Percentiles rank a stretch among this genome's conserved stretches.
Conservation (phyloP, 1,284 basidiomycete genomes). For the Melampsora abietis-canadensis region DNA sequence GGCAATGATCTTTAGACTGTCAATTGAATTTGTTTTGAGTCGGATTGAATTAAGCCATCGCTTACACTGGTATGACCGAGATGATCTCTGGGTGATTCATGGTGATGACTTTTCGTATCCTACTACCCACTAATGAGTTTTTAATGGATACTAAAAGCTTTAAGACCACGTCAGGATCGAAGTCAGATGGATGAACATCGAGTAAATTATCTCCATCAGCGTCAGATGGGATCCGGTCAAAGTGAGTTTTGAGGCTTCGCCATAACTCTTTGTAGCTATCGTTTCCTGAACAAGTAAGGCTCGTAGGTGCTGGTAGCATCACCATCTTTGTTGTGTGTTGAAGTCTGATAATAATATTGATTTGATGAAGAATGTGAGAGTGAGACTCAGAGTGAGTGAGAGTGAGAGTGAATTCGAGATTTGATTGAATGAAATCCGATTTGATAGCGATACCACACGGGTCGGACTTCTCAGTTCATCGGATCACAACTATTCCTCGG, state of each 20-base stretch:
- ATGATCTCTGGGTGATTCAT: conserved; percentile 20
- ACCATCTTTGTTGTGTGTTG: neutral
- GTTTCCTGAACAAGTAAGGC: neutral
- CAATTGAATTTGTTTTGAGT: neutral
- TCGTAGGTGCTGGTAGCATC: neutral
- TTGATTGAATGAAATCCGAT: too few species aligned
- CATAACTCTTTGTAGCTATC: neutral
- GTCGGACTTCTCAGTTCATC: too few species aligned
- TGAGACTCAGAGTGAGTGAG: too few species aligned
- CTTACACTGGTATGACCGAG: conserved; percentile 19
- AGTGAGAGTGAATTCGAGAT: too few species aligned
- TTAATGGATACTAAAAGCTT: conserved; percentile 27
- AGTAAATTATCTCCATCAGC: neutral
- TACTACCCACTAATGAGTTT: conserved; percentile 36
- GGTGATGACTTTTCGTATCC: conserved; percentile 27
- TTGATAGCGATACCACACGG: too few species aligned
- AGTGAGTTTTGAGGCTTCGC: neutral
- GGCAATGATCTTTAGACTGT: conserved; percentile 2
- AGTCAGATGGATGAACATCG: neutral
- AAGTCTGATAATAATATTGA: too few species aligned
- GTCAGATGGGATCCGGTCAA: neutral
- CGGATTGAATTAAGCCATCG: neutral
- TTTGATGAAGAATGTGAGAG: too few species aligned
- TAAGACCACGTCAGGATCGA: conserved; percentile 5
- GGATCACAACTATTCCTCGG: too few species aligned